Conservation (phyloP, 495 filamentous ascomycete species). For the Amniculicola lignicola region DNA sequence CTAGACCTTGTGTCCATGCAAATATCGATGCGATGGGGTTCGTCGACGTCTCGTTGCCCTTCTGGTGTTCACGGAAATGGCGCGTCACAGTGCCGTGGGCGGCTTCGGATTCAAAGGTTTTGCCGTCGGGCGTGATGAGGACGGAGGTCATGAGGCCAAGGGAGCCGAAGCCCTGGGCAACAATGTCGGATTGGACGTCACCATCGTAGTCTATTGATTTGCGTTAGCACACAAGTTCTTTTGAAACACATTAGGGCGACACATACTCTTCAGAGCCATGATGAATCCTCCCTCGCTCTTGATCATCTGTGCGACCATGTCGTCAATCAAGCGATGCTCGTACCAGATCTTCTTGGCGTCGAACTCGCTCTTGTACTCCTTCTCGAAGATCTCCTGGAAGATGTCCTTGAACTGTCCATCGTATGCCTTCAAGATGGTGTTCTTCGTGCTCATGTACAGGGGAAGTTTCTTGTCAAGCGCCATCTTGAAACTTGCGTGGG, state of each 20-base stretch:
- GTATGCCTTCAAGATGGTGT: constrained; percentile 98
- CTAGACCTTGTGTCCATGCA: constrained; percentile 94
- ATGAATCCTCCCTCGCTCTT: constrained; percentile 92
- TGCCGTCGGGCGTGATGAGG: constrained; percentile 89
- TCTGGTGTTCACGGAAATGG: constrained; percentile 98
- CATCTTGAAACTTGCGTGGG: constrained; percentile 92
- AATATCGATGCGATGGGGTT: constrained; percentile 99
- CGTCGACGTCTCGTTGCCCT: constrained; percentile 92
- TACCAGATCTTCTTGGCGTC: constrained; percentile 95
- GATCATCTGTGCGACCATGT: constrained; percentile 99
- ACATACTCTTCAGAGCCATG: constrained; percentile 94
- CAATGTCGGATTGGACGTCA: constrained; percentile 96
- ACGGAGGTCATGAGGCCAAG: constrained; percentile 98
- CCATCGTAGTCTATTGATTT: constrained; percentile 77
- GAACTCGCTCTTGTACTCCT: constrained; percentile 79
- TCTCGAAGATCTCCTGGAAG: constrained; percentile 95
- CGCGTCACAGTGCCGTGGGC: constrained; percentile 97
- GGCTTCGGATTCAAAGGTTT: constrained; percentile 95
- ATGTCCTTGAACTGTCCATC: constrained; percentile 98
- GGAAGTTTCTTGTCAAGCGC: constrained; percentile 82
- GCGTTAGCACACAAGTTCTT: no score
- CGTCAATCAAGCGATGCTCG: constrained; percentile 97
- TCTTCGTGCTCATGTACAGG: constrained; percentile 99
- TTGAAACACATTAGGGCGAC: not conserved
- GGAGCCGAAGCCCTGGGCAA: constrained; percentile 97